A percentile compares a stretch with the other conserved stretches of the same genome.
Conservation (phyloP, 306 rosid genomes). For the Sechiopsis laciniata region DNA sequence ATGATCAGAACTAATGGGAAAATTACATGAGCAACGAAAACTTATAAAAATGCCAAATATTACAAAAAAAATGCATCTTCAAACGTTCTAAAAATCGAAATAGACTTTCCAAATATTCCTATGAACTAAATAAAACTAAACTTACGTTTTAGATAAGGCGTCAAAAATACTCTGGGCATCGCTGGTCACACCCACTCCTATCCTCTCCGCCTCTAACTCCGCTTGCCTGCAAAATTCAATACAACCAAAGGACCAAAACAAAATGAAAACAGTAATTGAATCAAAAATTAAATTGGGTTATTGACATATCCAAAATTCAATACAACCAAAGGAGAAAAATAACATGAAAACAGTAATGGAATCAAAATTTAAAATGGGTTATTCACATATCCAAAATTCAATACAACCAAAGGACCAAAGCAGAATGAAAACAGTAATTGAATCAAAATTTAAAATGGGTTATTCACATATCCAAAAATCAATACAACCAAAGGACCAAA, state of each 20-base stretch:
- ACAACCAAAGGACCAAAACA: background rate
- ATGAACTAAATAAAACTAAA: slow-evolving; percentile 12
- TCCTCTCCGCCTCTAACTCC: slow-evolving; percentile 79
- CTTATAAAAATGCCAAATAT: background rate
- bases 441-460: too few species aligned
- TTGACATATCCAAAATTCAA: background rate
- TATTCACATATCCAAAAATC: background rate
- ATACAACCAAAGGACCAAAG: background rate
- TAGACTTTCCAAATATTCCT: background rate
- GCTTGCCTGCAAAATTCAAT: slow-evolving; percentile 56
- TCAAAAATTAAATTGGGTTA: too few species aligned
- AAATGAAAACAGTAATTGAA: background rate
- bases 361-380: too few species aligned
- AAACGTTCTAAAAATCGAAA: background rate
- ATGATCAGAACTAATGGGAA: background rate
- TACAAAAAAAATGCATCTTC: background rate
- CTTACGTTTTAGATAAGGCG: slow-evolving; percentile 92
- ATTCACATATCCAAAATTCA: background rate
- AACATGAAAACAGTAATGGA: background rate
- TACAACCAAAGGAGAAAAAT: background rate
- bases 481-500: background rate
- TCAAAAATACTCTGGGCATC: slow-evolving; percentile 90
- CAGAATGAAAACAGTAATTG: background rate
- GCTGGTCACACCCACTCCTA: slow-evolving; percentile 82
- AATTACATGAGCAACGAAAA: background rate